These are phyloP conservation scores for Yueomyces sinensis DNA, from an alignment of 805 yeast genomes.

Conservation along the genomic window DNA sequence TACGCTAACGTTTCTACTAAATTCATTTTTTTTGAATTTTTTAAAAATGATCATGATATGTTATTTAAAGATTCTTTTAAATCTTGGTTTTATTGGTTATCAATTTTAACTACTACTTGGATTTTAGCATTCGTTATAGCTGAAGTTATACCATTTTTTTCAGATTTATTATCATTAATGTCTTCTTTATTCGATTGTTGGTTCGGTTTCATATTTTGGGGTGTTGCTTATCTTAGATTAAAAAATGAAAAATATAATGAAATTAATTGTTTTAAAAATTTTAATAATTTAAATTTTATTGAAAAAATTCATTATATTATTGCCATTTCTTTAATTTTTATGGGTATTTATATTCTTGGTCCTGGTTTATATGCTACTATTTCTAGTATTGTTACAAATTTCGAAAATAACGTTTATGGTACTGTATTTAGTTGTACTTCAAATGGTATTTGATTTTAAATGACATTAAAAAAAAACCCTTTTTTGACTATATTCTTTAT, in stretches of 20 bases:
- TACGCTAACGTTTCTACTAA: conserved; percentile 43
- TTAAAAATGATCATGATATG: conserved; percentile 30
- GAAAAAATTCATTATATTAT: conserved; percentile 28
- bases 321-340: conserved; percentile 27
- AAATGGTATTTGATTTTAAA: conserved; percentile 28
- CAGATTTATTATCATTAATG: conserved; percentile 44
- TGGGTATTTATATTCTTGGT: conserved; percentile 44
- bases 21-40: conserved; percentile 36
- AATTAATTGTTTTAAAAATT: conserved; percentile 2
- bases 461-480: too few relatives aligned
- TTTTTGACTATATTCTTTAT: too few relatives aligned
- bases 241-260: conserved; percentile 24
- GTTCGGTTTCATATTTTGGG: conserved; percentile 56
- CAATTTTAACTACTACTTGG: conserved; percentile 34
- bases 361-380: conserved; percentile 47
- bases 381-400: conserved; percentile 40
- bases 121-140: conserved; percentile 43
- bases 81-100: conserved; percentile 44
- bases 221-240: conserved; percentile 40
- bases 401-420: conserved; percentile 36
- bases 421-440: conserved; percentile 38
- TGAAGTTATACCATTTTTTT: conserved; percentile 52
- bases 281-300: conserved; percentile 13
- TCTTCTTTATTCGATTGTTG: conserved; percentile 51
- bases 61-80: conserved; percentile 32